Evolutionary conservation across 2,329 filamentous ascomycete genomes (phyloP), one percentile per base, ranked within the genome.

Genomic region (Dothidotthia symphoricarpi): DNA sequence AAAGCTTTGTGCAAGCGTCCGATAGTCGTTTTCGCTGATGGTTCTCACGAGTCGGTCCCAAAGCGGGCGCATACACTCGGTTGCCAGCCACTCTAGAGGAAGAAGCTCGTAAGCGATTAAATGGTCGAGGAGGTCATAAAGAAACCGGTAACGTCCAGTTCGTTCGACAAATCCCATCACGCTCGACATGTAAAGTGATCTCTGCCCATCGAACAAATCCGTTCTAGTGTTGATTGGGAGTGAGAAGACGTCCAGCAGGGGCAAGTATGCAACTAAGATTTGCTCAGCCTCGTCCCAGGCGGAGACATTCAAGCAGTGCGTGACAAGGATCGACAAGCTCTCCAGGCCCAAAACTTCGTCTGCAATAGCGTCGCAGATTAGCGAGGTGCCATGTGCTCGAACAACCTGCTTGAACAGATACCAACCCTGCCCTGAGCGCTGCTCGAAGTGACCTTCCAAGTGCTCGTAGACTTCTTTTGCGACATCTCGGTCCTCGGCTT

Each of bases 381-480:
- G 38, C 8, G 60, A 53, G 2, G 71, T 57, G 1, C 58, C 68
- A 53, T 72, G 69, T 15, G 69, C 64, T 17, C 69, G 53, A 4
- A 71, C 66, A 1, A 70, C 60, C 16, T 69, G 59, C 17, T 64
- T 65, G 33, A 73, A 59, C 2, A 58, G 57, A 4, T 57, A 49
- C 68, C 69, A 72, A 14, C 65, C 67, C 16, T 59, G 49, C 11
- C 60, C 62, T 11, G 44, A 34, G 3, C 47, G 39, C 17, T 61
- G 55, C 31, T 66, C 66, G 34, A 69, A 63, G 3, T 47, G 46
- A 9, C 52, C 43, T 36, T 71, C 68, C 4, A 73, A 55, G 13
- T 71, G 59, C 10, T 57, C 52, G 42, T 71, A 71, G 7, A 72
- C 53, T 17, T 69, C 67, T 12, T 53, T 55, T 6, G 57, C 51